Conservation (phyloP, 1,284 basidiomycete genomes). For the Boletus smithii region DNA sequence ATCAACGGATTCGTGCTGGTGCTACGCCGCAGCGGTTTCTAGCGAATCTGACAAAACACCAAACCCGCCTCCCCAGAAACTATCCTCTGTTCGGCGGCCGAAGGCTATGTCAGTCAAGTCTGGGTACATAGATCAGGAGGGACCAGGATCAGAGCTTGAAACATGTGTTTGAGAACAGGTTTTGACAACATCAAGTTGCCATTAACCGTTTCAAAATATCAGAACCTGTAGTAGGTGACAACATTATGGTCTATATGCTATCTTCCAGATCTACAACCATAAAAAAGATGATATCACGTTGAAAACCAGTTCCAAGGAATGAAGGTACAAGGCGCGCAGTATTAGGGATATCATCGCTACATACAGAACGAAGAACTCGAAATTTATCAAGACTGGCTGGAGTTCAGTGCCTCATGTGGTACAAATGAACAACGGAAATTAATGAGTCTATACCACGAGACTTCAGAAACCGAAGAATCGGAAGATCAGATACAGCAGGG, state of each 20-base stretch:
- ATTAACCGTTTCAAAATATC: slow-evolving; percentile 1
- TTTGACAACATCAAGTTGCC: slow-evolving; percentile 17
- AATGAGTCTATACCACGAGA: not conserved
- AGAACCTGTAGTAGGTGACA: no score
- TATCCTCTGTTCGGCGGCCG: no score
- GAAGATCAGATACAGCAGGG: slow-evolving; percentile 74
- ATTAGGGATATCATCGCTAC: slow-evolving; percentile 11
- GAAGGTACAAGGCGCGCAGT: slow-evolving; percentile 17
- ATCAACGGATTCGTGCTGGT: no score
- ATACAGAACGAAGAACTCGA: slow-evolving; percentile 6
- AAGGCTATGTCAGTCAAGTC: not conserved
- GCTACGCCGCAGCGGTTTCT: no score
- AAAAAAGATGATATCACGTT: slow-evolving; percentile 1
- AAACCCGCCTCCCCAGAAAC: no score
- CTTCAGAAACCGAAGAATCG: slow-evolving; percentile 56
- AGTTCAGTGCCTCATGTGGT: slow-evolving; percentile 7
- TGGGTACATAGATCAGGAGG: not conserved
- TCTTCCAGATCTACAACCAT: no score
- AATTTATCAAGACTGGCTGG: no score
- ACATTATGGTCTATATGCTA: no score
- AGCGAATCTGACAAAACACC: no score
- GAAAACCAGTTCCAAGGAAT: not conserved
- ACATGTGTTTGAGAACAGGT: slow-evolving; percentile 3
- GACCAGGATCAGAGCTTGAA: not conserved
- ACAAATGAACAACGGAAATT: slow-evolving; percentile 9